phyloP scores from a whole-genome alignment of 441 rosid species.

The Gossypium aridum region DNA sequence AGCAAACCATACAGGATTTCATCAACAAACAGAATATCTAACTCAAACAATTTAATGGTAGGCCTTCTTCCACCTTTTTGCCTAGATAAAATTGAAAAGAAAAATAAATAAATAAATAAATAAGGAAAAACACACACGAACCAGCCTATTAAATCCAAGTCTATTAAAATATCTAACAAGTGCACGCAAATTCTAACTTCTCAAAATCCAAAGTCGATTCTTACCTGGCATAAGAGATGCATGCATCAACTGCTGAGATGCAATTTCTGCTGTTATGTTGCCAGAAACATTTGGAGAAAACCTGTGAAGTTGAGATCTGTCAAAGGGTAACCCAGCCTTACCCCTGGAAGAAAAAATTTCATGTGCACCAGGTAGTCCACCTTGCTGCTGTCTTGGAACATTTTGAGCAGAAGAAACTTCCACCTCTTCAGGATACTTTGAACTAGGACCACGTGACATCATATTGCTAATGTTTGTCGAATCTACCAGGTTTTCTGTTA shows the following conservation, averaged over 20 bases:
- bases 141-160: not conserved
- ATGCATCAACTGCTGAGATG: conserved; percentile 31
- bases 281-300: conserved; percentile 41
- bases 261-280: conserved; percentile 28
- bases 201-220: conserved; percentile 10
- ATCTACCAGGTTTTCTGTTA: conserved; percentile 23
- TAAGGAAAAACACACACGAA: no score
- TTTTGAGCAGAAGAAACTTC: conserved; percentile 37
- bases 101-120: not conserved
- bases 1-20: not conserved
- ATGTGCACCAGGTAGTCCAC: conserved; percentile 27
- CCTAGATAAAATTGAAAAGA: not conserved
- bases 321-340: conserved; percentile 36
- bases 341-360: conserved; percentile 37
- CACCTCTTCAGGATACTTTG: conserved; percentile 27
- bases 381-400: conserved; percentile 35
- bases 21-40: not conserved
- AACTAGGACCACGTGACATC: conserved; percentile 17
- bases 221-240: conserved; percentile 39
- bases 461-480: conserved; percentile 17
- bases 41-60: not conserved
- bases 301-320: conserved; percentile 49
- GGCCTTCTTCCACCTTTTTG: not conserved
- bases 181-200: not conserved
- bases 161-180: conserved; percentile 1